Base-by-base conservation (phyloP, 2,329 filamentous ascomycete species). In the Paecilomyces sp. region DNA sequence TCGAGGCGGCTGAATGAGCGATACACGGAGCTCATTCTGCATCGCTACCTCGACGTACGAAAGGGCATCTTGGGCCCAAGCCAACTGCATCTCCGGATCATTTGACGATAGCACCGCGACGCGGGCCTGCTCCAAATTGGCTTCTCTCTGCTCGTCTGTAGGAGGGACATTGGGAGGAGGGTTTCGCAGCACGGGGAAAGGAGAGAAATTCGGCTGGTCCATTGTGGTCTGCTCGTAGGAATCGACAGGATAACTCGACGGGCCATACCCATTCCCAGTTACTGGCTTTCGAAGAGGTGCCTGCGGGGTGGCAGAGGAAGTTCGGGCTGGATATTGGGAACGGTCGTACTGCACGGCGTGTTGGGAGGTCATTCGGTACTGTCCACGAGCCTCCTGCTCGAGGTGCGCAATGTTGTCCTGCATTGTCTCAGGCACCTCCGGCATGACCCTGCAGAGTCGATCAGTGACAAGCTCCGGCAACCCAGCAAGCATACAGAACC, bases 361-460 rank as follows among this genome's bases (percentile, higher is more conserved):
- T 54, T 74, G 71, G 47, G 66, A 66, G 60, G 67, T 55, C 72
- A 76, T 70, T 76, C 77, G 76, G 80, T 83, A 79, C 76, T 78
- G 70, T 56, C 69, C 70, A 58, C 70, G 69, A 62, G 89, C 88
- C 80, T 92, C 88, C 62, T 92, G 83, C 81, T 97, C 92, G 79
- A 99, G 86, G 75, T 92, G 88, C 70, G 93, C 90, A 65, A 99
- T 85, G 77, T 90, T 93, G 71, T 96, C 88, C 79, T 96, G 92
- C 85, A 99, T 97, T 77, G 96, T 93, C 77, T 93, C 90, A 67
- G 93, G 91, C 66, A 97, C 92, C 82, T 97, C 92, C 74, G 91
- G 90, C 87, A 93, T 96, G 71, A 95, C 86, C 80, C 91, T 96
- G 76, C 66, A 72, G 31, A 57, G 58, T 58, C 52, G 59, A 64